A percentile compares a stretch with the other conserved stretches of the same genome.
phyloP scores from a whole-genome alignment of 495 filamentous ascomycete genomes.

The Tricharina praecox region DNA sequence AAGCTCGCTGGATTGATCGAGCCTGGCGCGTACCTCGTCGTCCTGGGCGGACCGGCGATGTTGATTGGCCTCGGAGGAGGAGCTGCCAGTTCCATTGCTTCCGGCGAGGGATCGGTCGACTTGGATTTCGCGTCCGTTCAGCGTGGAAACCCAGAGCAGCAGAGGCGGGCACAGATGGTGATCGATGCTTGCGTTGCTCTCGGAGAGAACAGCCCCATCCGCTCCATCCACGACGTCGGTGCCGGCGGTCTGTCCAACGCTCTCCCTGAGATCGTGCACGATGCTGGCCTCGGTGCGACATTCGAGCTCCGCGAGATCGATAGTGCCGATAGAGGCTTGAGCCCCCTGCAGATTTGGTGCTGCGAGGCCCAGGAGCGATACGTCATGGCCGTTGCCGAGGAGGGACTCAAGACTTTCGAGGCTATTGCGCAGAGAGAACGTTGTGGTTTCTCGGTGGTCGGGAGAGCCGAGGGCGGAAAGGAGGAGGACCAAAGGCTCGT shows the following conservation, averaged over 20 bases:
- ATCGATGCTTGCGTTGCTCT: slow-evolving; percentile 83
- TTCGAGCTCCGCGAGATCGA: slow-evolving; percentile 89
- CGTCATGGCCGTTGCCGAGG: slow-evolving; percentile 64
- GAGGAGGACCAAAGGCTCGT: slow-evolving; percentile 49
- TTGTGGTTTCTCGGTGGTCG: slow-evolving; percentile 87
- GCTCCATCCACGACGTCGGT: slow-evolving; percentile 93
- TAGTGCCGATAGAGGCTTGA: slow-evolving; percentile 77
- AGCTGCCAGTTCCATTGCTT: slow-evolving; percentile 78
- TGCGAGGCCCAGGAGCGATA: slow-evolving; percentile 94
- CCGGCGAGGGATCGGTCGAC: slow-evolving; percentile 73
- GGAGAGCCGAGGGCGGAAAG: slow-evolving; percentile 51
- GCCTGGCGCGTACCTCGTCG: slow-evolving; percentile 71
- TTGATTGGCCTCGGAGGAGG: slow-evolving; percentile 90
- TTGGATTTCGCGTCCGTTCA: slow-evolving; percentile 94
- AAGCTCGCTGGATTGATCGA: slow-evolving; percentile 63
- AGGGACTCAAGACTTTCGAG: slow-evolving; percentile 65
- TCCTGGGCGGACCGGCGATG: slow-evolving; percentile 92
- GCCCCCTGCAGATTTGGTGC: slow-evolving; percentile 91
- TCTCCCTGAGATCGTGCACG: slow-evolving; percentile 77
- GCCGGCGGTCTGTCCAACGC: slow-evolving; percentile 91
- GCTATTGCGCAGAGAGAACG: slow-evolving; percentile 72
- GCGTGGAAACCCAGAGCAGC: slow-evolving; percentile 84
- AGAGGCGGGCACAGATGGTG: slow-evolving; percentile 86
- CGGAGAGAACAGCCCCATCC: slow-evolving; percentile 70
- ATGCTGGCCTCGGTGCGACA: slow-evolving; percentile 69